phyloP scores from a whole-genome alignment of 179 eudicot genomes.

The Camellia oleifera region DNA sequence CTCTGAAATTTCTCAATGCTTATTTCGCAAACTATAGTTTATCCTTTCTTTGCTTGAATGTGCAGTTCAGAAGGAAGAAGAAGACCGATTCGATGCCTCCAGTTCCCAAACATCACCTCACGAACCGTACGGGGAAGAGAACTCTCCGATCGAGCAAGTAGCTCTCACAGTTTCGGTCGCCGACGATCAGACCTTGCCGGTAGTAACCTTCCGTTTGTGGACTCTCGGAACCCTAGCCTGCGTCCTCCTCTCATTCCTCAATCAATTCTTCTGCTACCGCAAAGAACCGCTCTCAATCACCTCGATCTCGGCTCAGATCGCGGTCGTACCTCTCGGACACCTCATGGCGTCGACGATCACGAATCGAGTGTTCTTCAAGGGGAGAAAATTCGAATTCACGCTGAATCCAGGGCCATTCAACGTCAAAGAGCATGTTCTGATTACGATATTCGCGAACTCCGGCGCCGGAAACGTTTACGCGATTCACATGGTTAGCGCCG shows the following conservation, averaged over 20 bases:
- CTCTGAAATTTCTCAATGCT: too few relatives aligned
- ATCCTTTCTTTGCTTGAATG: background rate
- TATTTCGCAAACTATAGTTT: too few relatives aligned
- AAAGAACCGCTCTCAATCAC: conserved; percentile 49
- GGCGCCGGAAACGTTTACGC: conserved; percentile 90
- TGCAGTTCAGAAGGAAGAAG: background rate
- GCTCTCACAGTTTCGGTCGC: conserved; percentile 71
- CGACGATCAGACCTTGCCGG: conserved; percentile 66
- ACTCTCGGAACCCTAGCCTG: conserved; percentile 66
- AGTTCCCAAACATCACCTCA: background rate
- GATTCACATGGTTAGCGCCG: conserved; percentile 73
- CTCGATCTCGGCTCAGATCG: too few relatives aligned
- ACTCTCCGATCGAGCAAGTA: conserved; percentile 83
- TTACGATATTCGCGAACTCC: conserved; percentile 83
- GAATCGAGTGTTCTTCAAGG: conserved; percentile 42
- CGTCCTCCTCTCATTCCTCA: conserved; percentile 63
- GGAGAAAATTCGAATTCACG: conserved; percentile 58
- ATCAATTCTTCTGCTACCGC: conserved; percentile 92
- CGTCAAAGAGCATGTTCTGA: conserved; percentile 80
- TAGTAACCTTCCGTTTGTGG: conserved; percentile 82
- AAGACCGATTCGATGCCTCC: conserved; percentile 5
- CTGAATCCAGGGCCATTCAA: conserved; percentile 83
- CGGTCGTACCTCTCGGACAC: too few relatives aligned
- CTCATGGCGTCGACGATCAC: conserved; percentile 68
- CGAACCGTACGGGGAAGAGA: conserved; percentile 25